Percentiles rank a stretch among this genome's conserved stretches.
Evolutionary conservation across 805 yeast genomes (phyloP).

Genomic region (Kluyveromyces wickerhamii): DNA sequence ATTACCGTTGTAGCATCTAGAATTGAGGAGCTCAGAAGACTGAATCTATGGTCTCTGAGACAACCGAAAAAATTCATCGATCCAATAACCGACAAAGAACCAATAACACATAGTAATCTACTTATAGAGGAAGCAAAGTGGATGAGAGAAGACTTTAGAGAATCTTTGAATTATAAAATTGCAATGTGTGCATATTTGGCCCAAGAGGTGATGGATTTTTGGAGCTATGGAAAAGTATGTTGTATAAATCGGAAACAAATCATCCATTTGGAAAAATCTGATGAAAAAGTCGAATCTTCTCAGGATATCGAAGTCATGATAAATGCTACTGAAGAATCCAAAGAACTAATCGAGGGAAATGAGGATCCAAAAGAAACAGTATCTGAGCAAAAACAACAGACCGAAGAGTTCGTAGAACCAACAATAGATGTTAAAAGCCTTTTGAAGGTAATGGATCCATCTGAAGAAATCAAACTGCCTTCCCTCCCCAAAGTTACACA

Average conservation of each 20-base stretch:
- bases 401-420: not conserved
- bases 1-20: conserved; percentile 83
- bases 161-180: conserved; percentile 58
- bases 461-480: conserved; percentile 26
- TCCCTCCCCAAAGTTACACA: conserved; percentile 25
- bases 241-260: conserved; percentile 48
- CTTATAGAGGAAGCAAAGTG: conserved; percentile 73
- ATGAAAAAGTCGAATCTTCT: conserved; percentile 11
- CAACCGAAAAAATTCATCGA: conserved; percentile 70
- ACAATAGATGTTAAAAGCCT: conserved; percentile 32
- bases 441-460: conserved; percentile 19
- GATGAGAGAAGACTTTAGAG: conserved; percentile 73
- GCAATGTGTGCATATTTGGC: conserved; percentile 67
- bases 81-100: conserved; percentile 37
- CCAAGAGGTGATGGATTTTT: conserved; percentile 65
- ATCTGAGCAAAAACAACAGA: too few relatives aligned
- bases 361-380: not conserved
- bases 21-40: conserved; percentile 83
- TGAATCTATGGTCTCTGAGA: conserved; percentile 82
- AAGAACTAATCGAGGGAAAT: not conserved
- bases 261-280: conserved; percentile 16
- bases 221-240: conserved; percentile 64
- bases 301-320: conserved; percentile 1
- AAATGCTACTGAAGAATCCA: conserved; percentile 7
- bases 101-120: conserved; percentile 62